Conservation (phyloP, 257 asterid species). For the Ballota nigra region DNA sequence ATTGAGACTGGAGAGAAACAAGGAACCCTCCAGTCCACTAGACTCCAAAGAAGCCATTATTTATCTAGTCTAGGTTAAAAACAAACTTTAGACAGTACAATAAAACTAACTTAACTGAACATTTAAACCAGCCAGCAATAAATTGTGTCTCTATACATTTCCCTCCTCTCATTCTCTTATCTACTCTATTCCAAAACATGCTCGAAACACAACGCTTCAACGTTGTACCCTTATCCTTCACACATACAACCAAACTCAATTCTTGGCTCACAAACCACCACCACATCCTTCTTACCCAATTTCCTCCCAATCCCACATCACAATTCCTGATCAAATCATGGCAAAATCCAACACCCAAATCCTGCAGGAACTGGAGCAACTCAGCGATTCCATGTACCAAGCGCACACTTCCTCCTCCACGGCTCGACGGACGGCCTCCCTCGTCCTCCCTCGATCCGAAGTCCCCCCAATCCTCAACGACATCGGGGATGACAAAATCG, state of each 20-base stretch:
- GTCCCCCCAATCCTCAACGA: constrained; percentile 40
- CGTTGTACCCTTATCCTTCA: constrained; percentile 64
- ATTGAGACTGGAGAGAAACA: no score
- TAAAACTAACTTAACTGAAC: not conserved
- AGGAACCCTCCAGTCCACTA: no score
- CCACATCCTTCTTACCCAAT: constrained; percentile 24
- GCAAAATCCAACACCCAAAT: constrained; percentile 62
- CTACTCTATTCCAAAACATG: constrained; percentile 16
- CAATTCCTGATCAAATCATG: constrained; percentile 20
- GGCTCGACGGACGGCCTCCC: constrained; percentile 64
- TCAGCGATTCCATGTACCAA: constrained; percentile 64
- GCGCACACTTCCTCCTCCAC: constrained; percentile 31
- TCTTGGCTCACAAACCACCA: constrained; percentile 57
- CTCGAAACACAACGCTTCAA: constrained; percentile 16
- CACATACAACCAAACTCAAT: constrained; percentile 38
- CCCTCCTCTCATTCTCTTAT: constrained; percentile 23
- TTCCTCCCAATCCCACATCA: not conserved
- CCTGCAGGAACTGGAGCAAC: constrained; percentile 75
- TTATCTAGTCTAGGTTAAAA: no score
- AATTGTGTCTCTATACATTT: not conserved
- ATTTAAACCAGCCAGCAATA: not conserved
- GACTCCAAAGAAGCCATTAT: no score
- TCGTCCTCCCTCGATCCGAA: constrained; percentile 60
- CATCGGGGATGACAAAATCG: constrained; percentile 19
- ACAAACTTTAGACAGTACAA: not conserved